These are phyloP conservation scores for Thalassiosira ordinaria DNA, from an alignment of 352 stramenopile genomes.

Conservation along the genomic window DNA sequence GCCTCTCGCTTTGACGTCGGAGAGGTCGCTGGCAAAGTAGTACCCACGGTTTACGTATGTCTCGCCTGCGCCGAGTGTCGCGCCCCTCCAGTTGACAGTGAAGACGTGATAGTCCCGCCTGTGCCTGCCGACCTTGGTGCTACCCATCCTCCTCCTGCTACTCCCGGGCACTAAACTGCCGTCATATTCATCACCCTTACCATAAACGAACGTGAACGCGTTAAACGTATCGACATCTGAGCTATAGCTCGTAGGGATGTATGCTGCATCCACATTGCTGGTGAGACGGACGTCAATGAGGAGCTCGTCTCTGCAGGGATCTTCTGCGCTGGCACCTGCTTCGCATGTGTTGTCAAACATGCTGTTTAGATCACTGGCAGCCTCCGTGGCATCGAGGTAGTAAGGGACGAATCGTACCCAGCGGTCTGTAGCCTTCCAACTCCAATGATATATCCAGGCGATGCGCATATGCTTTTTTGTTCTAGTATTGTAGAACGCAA, in stretches of 20 bases:
- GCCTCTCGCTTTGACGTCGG: neutral
- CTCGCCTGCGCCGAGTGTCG: neutral
- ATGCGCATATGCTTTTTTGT: neutral
- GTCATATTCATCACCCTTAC: constrained; percentile 20
- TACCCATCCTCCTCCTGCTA: neutral
- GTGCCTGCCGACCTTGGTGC: neutral
- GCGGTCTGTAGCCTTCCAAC: neutral
- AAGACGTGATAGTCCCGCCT: neutral
- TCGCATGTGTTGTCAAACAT: too few species aligned
- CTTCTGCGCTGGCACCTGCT: too few species aligned
- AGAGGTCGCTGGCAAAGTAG: constrained; percentile 9
- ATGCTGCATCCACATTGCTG: too few species aligned
- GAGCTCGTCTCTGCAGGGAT: too few species aligned
- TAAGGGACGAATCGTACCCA: too few species aligned
- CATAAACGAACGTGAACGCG: constrained; percentile 19
- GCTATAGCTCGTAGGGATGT: too few species aligned
- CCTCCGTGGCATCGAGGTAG: too few species aligned
- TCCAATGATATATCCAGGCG: constrained; percentile 1
- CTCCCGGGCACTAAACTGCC: neutral
- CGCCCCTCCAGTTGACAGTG: constrained; percentile 14
- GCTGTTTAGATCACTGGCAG: too few species aligned
- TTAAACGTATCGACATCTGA: neutral
- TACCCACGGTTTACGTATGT: constrained; percentile 16
- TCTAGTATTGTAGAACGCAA: neutral
- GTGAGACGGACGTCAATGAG: too few species aligned